Evolutionary conservation across 108 stramenopile genomes (phyloP).

Genomic region (Chaetoceros tenuissimus): DNA sequence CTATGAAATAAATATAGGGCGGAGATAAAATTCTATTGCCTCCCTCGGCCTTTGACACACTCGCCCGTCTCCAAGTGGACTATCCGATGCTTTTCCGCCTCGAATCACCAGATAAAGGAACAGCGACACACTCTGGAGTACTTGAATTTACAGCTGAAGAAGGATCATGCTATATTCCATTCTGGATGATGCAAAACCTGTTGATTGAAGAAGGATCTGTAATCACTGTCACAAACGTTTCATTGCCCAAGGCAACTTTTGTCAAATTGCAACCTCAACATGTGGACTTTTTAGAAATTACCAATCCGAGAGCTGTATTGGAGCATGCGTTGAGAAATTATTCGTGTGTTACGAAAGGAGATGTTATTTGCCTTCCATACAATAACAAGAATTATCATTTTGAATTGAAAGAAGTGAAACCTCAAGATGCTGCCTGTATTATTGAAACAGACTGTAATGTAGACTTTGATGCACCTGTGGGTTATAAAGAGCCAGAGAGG

Average conservation of each 20-base stretch:
- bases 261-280: constrained; percentile 98
- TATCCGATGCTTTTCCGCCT: constrained; percentile 94
- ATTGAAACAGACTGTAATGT: constrained; percentile 95
- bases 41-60: constrained; percentile 91
- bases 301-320: constrained; percentile 96
- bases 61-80: constrained; percentile 88
- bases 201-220: constrained; percentile 85
- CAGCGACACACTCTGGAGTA: constrained; percentile 92
- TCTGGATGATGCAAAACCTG: constrained; percentile 99
- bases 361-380: constrained; percentile 95
- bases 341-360: constrained; percentile 96
- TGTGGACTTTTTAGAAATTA: constrained; percentile 98
- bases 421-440: constrained; percentile 87
- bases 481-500: constrained; percentile 69
- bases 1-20: constrained; percentile 23
- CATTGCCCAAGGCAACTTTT: constrained; percentile 90
- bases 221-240: constrained; percentile 91
- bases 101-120: constrained; percentile 37
- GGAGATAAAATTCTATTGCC: constrained; percentile 99
- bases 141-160: constrained; percentile 99
- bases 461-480: constrained; percentile 92
- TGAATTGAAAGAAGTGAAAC: constrained; percentile 88
- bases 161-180: constrained; percentile 96
- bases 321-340: constrained; percentile 94
- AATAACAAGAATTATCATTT: constrained; percentile 94